A percentile compares a stretch with the other conserved stretches of the same genome.
Conservation (phyloP, 441 rosid species). For the Gossypium trilobum region DNA sequence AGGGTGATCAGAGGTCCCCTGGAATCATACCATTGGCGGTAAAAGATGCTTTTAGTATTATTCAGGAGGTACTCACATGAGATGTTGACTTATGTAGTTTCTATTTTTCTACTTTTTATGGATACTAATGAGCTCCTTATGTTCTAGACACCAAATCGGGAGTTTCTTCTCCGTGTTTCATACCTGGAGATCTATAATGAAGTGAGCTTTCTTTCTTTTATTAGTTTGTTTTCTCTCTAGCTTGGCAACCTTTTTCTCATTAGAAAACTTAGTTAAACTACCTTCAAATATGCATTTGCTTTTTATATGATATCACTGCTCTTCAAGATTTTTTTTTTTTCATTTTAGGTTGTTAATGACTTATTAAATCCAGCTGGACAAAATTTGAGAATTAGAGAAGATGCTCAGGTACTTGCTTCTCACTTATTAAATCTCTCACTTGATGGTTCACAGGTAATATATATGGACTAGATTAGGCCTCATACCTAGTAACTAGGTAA, state of each 20-base stretch:
- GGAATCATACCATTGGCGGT: slow-evolving; percentile 95
- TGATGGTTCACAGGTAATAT: neutral
- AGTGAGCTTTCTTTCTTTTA: slow-evolving; percentile 40
- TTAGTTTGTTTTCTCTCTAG: slow-evolving; percentile 3
- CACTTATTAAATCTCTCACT: neutral
- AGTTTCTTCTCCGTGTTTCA: slow-evolving; percentile 92
- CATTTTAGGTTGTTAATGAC: slow-evolving; percentile 86
- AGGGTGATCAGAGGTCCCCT: slow-evolving; percentile 99
- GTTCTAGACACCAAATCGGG: slow-evolving; percentile 79
- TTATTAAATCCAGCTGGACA: slow-evolving; percentile 95
- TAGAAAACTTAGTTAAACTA: slow-evolving; percentile 11
- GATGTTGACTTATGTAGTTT: slow-evolving; percentile 21
- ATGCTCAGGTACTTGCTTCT: slow-evolving; percentile 61
- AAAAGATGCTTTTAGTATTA: slow-evolving; percentile 91
- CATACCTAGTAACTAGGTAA: neutral
- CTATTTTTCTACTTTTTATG: slow-evolving; percentile 9
- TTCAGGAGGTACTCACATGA: slow-evolving; percentile 71
- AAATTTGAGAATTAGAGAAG: slow-evolving; percentile 94
- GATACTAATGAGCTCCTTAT: slow-evolving; percentile 23
- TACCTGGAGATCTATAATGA: slow-evolving; percentile 94
- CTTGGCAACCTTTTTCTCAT: slow-evolving; percentile 11
- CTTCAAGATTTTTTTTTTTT: slow-evolving; percentile 26
- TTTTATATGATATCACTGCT: slow-evolving; percentile 15
- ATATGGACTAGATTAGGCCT: neutral
- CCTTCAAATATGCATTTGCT: slow-evolving; percentile 12